These are phyloP conservation scores for Sarocladium oryzae DNA, from an alignment of 2,329 filamentous ascomycete species.

Conservation along the genomic window DNA sequence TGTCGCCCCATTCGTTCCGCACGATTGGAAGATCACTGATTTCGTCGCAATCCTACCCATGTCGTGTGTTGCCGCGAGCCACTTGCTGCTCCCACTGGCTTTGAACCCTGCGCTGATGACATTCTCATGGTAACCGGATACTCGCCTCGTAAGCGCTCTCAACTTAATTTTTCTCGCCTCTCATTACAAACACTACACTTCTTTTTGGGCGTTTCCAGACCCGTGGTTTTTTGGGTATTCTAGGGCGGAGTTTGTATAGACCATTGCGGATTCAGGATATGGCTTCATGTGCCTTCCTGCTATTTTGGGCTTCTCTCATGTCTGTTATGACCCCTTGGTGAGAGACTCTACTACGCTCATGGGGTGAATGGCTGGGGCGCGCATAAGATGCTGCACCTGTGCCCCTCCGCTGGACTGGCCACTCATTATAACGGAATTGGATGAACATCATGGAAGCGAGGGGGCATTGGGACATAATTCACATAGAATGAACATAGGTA, in stretches of 20 bases:
- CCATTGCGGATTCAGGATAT: neutral
- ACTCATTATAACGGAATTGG: too few species aligned
- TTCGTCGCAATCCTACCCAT: conserved; percentile 73
- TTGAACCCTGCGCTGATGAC: conserved; percentile 77
- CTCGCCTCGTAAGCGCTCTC: neutral
- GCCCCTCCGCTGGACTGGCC: too few species aligned
- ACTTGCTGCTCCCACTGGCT: conserved; percentile 65
- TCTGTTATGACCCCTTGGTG: neutral
- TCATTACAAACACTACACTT: neutral
- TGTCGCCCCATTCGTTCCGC: conserved; percentile 56
- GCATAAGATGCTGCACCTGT: too few species aligned
- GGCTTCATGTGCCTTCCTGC: neutral
- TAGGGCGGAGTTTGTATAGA: neutral
- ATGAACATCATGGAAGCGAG: too few species aligned
- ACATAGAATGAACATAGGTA: too few species aligned
- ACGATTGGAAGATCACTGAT: conserved; percentile 60
- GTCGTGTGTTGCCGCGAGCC: conserved; percentile 61
- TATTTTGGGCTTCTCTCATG: neutral
- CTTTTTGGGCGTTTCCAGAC: neutral
- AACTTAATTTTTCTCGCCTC: neutral
- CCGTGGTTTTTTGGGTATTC: neutral
- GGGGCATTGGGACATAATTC: too few species aligned
- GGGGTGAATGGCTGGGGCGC: too few species aligned
- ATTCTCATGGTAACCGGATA: conserved; percentile 59
- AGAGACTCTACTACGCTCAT: too few species aligned